A percentile compares a stretch with the other conserved stretches of the same genome.
These are phyloP conservation scores for Platanus orientalis DNA, from an alignment of 164 flowering plant genomes.

Conservation along the genomic window DNA sequence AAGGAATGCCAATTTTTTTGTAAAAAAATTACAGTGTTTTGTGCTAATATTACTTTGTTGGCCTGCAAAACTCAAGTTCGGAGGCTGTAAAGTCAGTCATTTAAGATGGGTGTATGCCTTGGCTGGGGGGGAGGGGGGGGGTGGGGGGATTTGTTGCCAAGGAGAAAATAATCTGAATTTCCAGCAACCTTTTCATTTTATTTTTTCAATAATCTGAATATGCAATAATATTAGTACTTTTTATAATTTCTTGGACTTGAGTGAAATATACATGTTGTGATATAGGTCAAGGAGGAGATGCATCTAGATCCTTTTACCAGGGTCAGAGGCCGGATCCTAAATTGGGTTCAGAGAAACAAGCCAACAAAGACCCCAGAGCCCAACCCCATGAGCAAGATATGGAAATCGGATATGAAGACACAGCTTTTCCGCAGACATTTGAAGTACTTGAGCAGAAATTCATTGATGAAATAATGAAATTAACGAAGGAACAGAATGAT, in stretches of 20 bases:
- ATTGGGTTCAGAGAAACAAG: constrained; percentile 34
- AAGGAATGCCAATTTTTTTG: too few species aligned
- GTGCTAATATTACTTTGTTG: too few species aligned
- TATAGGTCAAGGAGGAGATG: constrained; percentile 48
- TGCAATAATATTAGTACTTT: neutral
- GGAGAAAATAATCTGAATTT: neutral
- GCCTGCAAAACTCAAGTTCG: too few species aligned
- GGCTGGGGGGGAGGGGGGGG: too few species aligned
- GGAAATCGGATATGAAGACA: constrained; percentile 53
- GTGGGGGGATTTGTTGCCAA: too few species aligned
- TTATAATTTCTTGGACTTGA: neutral
- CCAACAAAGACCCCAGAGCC: constrained; percentile 35
- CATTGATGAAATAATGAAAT: constrained; percentile 45
- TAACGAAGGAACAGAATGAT: constrained; percentile 58
- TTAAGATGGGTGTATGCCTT: too few species aligned
- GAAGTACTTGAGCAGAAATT: constrained; percentile 62
- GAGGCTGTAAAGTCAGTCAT: too few species aligned
- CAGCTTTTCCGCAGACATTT: constrained; percentile 31
- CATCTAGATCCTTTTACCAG: constrained; percentile 41
- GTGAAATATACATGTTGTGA: constrained; percentile 1
- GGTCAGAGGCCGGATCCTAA: constrained; percentile 42
- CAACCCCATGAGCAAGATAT: constrained; percentile 44
- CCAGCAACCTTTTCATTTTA: neutral
- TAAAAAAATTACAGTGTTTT: too few species aligned
- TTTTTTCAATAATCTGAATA: neutral